A percentile compares a stretch with the other conserved stretches of the same genome.
Conservation (phyloP, 495 filamentous ascomycete species). For the Penicillium maclennaniae region DNA sequence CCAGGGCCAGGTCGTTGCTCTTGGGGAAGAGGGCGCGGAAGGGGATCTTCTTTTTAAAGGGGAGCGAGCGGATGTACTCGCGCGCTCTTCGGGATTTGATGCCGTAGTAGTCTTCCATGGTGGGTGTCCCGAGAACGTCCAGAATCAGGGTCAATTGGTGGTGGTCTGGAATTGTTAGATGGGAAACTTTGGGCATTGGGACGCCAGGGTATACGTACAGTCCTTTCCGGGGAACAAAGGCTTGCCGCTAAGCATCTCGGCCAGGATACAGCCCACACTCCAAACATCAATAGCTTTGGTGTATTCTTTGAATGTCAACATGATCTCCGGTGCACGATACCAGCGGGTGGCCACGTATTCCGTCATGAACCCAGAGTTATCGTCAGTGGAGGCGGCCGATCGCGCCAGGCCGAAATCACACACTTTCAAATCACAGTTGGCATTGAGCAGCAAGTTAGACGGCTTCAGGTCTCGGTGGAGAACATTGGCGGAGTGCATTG, state of each 20-base stretch:
- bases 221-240: conserved; percentile 98
- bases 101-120: conserved; percentile 99
- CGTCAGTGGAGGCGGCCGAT: conserved; percentile 88
- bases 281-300: conserved; percentile 99
- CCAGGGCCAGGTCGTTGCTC: conserved; percentile 87
- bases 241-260: conserved; percentile 99
- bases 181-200: not conserved
- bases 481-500: conserved; percentile 98
- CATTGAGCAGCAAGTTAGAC: conserved; percentile 93
- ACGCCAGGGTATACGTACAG: conserved; percentile 58
- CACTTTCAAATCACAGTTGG: conserved; percentile 98
- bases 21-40: conserved; percentile 97
- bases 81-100: conserved; percentile 98
- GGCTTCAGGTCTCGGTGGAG: conserved; percentile 97
- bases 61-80: conserved; percentile 97
- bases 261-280: conserved; percentile 98
- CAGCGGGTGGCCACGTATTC: conserved; percentile 99
- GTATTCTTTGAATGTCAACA: conserved; percentile 99
- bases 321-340: conserved; percentile 99
- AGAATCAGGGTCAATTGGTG: conserved; percentile 97
- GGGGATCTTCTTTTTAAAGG: conserved; percentile 99
- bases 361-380: conserved; percentile 99
- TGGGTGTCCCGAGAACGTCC: conserved; percentile 96
- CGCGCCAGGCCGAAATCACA: conserved; percentile 96
- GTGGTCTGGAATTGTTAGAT: conserved; percentile 61